Evolutionary conservation across 73 alveolate genomes (phyloP).

Genomic region (Tetrahymena elliotti): DNA sequence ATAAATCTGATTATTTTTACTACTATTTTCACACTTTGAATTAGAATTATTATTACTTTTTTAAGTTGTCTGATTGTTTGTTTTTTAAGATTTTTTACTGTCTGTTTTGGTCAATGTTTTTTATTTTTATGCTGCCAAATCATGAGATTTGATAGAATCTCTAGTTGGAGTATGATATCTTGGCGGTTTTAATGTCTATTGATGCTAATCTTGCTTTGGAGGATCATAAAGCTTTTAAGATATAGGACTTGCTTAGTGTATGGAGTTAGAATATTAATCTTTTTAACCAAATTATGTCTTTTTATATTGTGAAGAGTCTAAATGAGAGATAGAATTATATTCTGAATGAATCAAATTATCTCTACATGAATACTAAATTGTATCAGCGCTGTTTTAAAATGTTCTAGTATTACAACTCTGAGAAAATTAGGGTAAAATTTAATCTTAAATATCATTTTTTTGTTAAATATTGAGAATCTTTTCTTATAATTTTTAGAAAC

Average conservation of each 20-base stretch:
- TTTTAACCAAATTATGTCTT: no score
- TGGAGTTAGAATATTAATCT: neutral
- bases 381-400: neutral
- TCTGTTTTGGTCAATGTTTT: neutral
- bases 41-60: neutral
- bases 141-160: neutral
- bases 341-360: neutral
- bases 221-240: neutral
- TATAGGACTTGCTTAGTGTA: neutral
- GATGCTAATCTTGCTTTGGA: neutral
- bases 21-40: neutral
- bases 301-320: neutral
- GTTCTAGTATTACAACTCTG: neutral
- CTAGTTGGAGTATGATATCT: neutral
- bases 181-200: neutral
- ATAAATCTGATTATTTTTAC: neutral
- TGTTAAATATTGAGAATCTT: neutral
- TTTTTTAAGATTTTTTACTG: neutral
- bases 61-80: neutral
- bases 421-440: neutral
- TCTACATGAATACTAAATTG: neutral
- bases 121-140: neutral
- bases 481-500: neutral
- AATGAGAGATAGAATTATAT: neutral
- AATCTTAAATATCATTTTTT: neutral